Evolutionary conservation across 768 basidiomycete species (phyloP), one percentile per base, ranked within the genome.

Genomic region (Kwoniella pini): DNA sequence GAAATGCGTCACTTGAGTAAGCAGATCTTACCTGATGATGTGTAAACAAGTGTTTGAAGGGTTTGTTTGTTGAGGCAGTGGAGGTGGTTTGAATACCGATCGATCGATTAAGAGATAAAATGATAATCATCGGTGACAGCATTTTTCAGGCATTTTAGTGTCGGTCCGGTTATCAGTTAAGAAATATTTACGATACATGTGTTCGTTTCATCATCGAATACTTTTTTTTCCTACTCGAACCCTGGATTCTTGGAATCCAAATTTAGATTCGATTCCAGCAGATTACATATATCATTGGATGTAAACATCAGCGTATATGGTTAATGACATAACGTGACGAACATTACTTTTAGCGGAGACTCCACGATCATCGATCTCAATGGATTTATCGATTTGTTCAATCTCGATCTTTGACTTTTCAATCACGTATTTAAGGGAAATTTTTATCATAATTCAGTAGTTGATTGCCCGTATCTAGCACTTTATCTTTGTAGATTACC

Each of bases 331-430:
- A 30, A 50, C 48, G 48, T 50, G 48, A 50, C 48, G 31, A 50
- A 50, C 48, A 50, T 50, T 50, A 50, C 9, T 24, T 50, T 50
- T 50, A 24, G 48, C 30, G 48, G 48, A 49, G 48, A 24, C 48
- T 50, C 48, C 48, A n/a, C 27, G 48, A 50, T 50, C 48, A 7
- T 50, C 48, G 48, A 50, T 50, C 48, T 50, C 11, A n/a, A 28
- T 50, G 27, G 22, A 31, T 50, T 50, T 50, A 50, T 50, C 48
- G 48, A 50, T 50, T 50, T 50, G 9, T 12, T 13, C 28, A 28
- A 31, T 31, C 24, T 50, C 48, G 48, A 50, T 50, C 48, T 33
- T 33, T 33, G n/a, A 28, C 26, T 11, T 31, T 21, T 12, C 13
- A 30, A 17, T 27, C 48, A 31, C 48, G 24, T 30, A 30, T 31